Evolutionary conservation across 2,329 filamentous ascomycete species (phyloP).

Genomic region (Incumbomyces delicatus): DNA sequence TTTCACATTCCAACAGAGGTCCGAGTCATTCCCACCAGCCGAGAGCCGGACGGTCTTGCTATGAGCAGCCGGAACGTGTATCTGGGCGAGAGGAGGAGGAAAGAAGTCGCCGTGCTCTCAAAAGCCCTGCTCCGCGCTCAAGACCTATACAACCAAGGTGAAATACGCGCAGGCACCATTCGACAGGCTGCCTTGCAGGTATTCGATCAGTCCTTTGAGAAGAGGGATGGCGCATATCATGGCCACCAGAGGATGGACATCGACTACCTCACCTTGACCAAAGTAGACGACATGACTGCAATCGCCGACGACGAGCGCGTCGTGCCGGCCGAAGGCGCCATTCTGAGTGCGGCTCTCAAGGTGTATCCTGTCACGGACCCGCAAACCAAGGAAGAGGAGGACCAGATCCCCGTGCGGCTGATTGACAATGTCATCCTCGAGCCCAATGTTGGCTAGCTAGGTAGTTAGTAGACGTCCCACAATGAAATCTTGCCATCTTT

Average conservation of each 20-base stretch:
- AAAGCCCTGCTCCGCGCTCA: conserved; percentile 63
- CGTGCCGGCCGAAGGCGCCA: conserved; percentile 61
- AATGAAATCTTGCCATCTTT: conserved; percentile 94
- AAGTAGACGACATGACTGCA: conserved; percentile 73
- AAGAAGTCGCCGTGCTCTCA: conserved; percentile 61
- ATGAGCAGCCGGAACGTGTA: conserved; percentile 93
- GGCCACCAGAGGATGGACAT: conserved; percentile 54
- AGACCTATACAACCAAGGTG: conserved; percentile 48
- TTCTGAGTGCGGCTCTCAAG: conserved; percentile 82
- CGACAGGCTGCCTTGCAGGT: conserved; percentile 60
- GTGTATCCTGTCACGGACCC: conserved; percentile 72
- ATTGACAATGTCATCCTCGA: conserved; percentile 85
- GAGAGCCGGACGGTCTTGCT: conserved; percentile 74
- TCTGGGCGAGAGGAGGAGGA: conserved; percentile 64
- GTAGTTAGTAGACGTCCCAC: conserved; percentile 89
- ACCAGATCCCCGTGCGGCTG: conserved; percentile 67
- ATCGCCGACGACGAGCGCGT: conserved; percentile 68
- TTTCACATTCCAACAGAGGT: conserved; percentile 72
- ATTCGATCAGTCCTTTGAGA: conserved; percentile 34
- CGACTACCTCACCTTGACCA: conserved; percentile 85
- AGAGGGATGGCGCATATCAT: conserved; percentile 13
- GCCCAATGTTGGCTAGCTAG: conserved; percentile 22
- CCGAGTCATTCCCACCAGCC: conserved; percentile 61
- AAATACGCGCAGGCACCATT: conserved; percentile 53
- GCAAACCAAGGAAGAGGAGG: conserved; percentile 65